A percentile compares a stretch with the other conserved stretches of the same genome.
Evolutionary conservation across 2,329 filamentous ascomycete species (phyloP).

Genomic region (Calonectria hawksworthii): DNA sequence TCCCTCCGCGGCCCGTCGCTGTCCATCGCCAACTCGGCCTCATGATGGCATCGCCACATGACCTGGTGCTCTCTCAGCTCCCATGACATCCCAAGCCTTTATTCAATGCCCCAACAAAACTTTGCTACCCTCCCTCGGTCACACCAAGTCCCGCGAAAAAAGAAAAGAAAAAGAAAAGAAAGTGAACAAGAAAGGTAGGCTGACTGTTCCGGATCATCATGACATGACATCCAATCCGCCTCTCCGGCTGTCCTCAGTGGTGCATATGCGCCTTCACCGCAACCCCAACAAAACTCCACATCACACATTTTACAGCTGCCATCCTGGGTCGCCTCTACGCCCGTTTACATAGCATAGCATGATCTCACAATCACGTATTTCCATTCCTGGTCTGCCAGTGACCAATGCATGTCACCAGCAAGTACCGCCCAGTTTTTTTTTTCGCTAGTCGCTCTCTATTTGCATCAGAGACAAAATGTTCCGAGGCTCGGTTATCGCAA

Average conservation of each 20-base stretch:
- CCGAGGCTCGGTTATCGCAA: background rate
- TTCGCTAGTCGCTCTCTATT: background rate
- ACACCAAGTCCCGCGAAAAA: background rate
- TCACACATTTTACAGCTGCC: constrained; percentile 17
- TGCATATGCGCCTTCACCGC: constrained; percentile 39
- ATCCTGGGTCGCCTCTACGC: constrained; percentile 12
- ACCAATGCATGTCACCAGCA: constrained; percentile 9
- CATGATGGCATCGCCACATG: background rate
- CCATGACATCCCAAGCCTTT: background rate
- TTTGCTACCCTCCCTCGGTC: background rate
- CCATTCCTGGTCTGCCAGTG: background rate
- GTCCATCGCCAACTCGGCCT: background rate
- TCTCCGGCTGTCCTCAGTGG: constrained; percentile 23
- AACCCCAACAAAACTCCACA: constrained; percentile 38
- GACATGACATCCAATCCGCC: constrained; percentile 12
- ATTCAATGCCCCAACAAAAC: background rate
- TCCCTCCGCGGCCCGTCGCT: background rate
- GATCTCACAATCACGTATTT: background rate
- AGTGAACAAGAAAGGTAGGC: constrained; percentile 4
- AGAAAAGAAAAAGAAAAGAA: constrained; percentile 5
- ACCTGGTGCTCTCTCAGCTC: background rate
- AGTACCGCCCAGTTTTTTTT: background rate
- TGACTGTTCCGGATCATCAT: constrained; percentile 14
- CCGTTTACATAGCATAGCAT: constrained; percentile 11
- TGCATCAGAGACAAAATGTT: background rate